phyloP scores from a whole-genome alignment of 495 filamentous ascomycete species.

The Penicillium verhagenii region DNA sequence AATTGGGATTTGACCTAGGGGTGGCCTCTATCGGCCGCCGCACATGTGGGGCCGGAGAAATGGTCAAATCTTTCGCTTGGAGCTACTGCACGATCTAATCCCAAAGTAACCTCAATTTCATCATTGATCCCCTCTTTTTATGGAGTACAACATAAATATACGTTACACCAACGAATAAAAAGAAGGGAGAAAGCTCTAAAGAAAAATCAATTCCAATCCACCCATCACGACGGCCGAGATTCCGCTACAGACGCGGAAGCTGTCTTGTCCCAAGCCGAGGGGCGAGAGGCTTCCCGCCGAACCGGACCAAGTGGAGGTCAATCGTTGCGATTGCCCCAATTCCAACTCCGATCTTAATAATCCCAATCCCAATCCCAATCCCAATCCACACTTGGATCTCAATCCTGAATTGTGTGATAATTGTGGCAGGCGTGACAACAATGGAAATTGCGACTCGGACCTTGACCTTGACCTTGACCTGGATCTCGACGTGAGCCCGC shows the following conservation, averaged over 20 bases:
- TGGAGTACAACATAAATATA: too few relatives aligned
- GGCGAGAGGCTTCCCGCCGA: slow-evolving; percentile 26
- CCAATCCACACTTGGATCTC: not conserved
- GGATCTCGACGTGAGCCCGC: slow-evolving; percentile 10
- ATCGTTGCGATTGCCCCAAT: not conserved
- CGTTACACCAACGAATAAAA: not conserved
- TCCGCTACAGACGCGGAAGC: slow-evolving; percentile 28
- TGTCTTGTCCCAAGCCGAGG: slow-evolving; percentile 25
- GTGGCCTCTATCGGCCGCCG: too few relatives aligned
- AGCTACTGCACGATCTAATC: slow-evolving; percentile 20
- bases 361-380: not conserved
- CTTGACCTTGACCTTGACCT: slow-evolving; percentile 6
- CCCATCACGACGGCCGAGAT: slow-evolving; percentile 19
- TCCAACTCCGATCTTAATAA: not conserved
- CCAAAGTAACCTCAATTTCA: slow-evolving; percentile 10
- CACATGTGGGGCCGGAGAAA: not conserved
- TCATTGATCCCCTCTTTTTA: slow-evolving; percentile 5
- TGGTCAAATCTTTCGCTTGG: not conserved
- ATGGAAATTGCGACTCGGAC: slow-evolving; percentile 16
- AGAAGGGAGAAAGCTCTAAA: not conserved
- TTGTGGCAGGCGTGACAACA: not conserved
- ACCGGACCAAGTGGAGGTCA: slow-evolving; percentile 11
- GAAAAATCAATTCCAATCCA: not conserved
- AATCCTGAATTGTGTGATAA: not conserved
- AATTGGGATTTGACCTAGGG: not conserved